These are phyloP conservation scores for Metschnikowia similis DNA, from an alignment of 805 yeast species.

Conservation along the genomic window DNA sequence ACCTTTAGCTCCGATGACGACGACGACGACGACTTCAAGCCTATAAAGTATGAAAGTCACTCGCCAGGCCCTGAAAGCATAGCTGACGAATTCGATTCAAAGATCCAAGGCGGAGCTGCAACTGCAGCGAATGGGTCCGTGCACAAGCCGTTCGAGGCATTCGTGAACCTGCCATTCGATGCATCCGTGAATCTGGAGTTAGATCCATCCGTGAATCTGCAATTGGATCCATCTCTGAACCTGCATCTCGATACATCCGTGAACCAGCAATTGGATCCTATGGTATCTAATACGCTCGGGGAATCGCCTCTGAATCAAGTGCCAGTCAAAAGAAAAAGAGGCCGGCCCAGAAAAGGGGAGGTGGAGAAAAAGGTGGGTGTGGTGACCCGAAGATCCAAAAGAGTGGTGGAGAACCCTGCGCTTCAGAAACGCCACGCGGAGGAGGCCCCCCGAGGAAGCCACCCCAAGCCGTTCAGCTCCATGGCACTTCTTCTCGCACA, in stretches of 20 bases:
- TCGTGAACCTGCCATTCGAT: too few species aligned
- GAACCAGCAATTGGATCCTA: too few species aligned
- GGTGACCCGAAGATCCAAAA: slow-evolving; percentile 13
- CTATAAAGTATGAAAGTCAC: not conserved
- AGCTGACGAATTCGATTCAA: too few species aligned
- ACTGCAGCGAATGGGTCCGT: too few species aligned
- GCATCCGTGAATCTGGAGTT: too few species aligned
- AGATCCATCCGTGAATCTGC: too few species aligned
- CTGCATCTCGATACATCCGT: too few species aligned
- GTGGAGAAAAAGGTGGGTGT: slow-evolving; percentile 6
- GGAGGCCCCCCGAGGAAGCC: not conserved
- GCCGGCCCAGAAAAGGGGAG: slow-evolving; percentile 16
- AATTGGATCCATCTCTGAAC: too few species aligned
- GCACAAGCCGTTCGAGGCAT: too few species aligned
- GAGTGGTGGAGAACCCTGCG: slow-evolving; percentile 15
- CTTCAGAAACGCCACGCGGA: slow-evolving; percentile 7
- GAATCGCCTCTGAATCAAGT: not conserved
- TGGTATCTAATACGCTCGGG: too few species aligned
- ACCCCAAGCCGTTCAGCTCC: slow-evolving; percentile 12
- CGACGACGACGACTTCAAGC: slow-evolving; percentile 6
- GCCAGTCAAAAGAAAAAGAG: slow-evolving; percentile 13
- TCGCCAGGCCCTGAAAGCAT: too few species aligned
- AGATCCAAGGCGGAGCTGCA: too few species aligned
- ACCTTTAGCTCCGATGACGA: slow-evolving; percentile 15
- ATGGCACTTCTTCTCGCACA: slow-evolving; percentile 9